Percentiles rank a stretch among this genome's conserved stretches.
Evolutionary conservation across 768 basidiomycete genomes (phyloP).

Genomic region (Gymnopilus dilepis): DNA sequence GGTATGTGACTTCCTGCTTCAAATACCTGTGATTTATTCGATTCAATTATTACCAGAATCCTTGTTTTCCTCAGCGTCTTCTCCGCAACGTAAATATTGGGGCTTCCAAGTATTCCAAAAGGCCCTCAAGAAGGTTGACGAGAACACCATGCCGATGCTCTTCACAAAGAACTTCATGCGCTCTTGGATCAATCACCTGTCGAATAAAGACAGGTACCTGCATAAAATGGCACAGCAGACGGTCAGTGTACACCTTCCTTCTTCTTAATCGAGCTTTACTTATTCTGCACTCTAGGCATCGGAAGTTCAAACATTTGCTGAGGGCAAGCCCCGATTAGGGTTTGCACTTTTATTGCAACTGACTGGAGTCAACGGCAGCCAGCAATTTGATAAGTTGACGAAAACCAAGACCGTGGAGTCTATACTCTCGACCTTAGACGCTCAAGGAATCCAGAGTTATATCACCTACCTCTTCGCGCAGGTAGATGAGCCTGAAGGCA

Average conservation of each 20-base stretch:
- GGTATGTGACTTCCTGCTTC: conserved; percentile 53
- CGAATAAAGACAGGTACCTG: conserved; percentile 84
- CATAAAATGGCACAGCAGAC: conserved; percentile 89
- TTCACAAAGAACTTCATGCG: conserved; percentile 97
- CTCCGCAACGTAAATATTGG: conserved; percentile 90
- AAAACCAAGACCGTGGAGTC: conserved; percentile 92
- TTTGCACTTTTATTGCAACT: conserved; percentile 87
- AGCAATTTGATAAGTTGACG: conserved; percentile 91
- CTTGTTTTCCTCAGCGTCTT: conserved; percentile 83
- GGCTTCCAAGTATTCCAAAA: conserved; percentile 93
- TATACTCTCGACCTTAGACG: conserved; percentile 76
- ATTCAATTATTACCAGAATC: conserved; percentile 69
- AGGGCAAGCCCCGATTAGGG: conserved; percentile 77
- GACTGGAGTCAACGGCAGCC: conserved; percentile 80
- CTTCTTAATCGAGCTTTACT: neutral
- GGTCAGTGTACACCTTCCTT: conserved; percentile 46
- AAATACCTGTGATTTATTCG: neutral
- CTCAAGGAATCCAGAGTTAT: conserved; percentile 77
- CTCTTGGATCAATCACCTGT: conserved; percentile 95
- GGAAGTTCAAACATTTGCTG: conserved; percentile 76
- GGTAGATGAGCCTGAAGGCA: conserved; percentile 53
- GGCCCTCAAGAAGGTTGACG: conserved; percentile 69
- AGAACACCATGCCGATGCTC: conserved; percentile 77
- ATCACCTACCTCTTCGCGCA: conserved; percentile 72
- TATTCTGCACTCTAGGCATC: conserved; percentile 54